Percentiles rank a stretch among this genome's conserved stretches.
phyloP scores from a whole-genome alignment of 2,329 filamentous ascomycete genomes.

The Penicillium sclerotigenum region DNA sequence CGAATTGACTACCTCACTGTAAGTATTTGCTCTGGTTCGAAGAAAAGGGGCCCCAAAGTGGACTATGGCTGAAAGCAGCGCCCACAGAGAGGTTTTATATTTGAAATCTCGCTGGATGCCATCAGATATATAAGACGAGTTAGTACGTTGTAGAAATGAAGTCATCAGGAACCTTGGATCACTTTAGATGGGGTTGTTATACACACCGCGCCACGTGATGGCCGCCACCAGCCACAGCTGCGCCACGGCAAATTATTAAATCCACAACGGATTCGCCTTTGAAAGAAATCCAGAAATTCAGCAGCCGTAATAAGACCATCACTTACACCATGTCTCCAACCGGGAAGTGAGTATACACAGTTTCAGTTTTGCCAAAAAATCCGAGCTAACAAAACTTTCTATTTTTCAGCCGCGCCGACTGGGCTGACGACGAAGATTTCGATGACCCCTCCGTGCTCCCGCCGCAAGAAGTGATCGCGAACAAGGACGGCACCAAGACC shows the following conservation, averaged over 20 bases:
- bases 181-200: slow-evolving; percentile 1
- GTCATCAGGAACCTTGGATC: background rate
- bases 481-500: slow-evolving; percentile 98
- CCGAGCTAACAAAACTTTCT: slow-evolving; percentile 18
- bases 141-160: background rate
- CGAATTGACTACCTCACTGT: slow-evolving; percentile 5
- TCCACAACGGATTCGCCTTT: slow-evolving; percentile 44
- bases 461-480: slow-evolving; percentile 80
- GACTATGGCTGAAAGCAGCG: slow-evolving; percentile 16
- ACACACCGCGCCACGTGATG: slow-evolving; percentile 19
- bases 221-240: slow-evolving; percentile 31
- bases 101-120: too few relatives aligned
- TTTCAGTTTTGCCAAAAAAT: background rate
- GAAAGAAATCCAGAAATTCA: slow-evolving; percentile 43
- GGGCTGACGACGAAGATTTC: slow-evolving; percentile 88
- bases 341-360: slow-evolving; percentile 41
- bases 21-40: slow-evolving; percentile 23
- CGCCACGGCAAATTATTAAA: slow-evolving; percentile 40
- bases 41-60: slow-evolving; percentile 14
- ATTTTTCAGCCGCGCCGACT: slow-evolving; percentile 63
- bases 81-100: background rate
- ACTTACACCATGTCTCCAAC: slow-evolving; percentile 47
- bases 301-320: slow-evolving; percentile 27
- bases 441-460: slow-evolving; percentile 84
- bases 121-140: too few relatives aligned